Base-by-base conservation (phyloP, 306 rosid species). In the Ormosia emarginata region DNA sequence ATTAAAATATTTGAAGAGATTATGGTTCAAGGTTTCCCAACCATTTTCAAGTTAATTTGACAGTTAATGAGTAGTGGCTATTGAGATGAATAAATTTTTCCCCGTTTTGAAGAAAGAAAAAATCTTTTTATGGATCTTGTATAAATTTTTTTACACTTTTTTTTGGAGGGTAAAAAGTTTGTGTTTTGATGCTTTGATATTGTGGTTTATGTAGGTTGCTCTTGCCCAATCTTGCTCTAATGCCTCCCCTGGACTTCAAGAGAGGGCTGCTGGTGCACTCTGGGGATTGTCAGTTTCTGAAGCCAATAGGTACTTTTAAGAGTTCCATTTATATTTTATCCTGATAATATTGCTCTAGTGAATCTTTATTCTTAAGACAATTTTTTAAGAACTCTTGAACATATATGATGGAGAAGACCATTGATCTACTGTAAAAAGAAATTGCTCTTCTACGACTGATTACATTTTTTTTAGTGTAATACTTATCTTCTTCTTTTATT, bases 251-350 rank as follows among this genome's bases (percentile, higher is more conserved):
- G 99, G 98, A 79, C 98, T 96, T 86, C 99, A 96, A 83, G 99
- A 96, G 89, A 91, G 99, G 86, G 99, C 99, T 71, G 99, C 99
- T 50, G 99, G 99, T 87, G 99, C 99, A 81, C 97, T 96, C 55
- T 96, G 99, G 99, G 99, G 99, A 88, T 82, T 96, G 87, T 96
- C 99, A 30, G 98, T 96, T 81, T 96, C 99, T 18, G 99, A 96
- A 91, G 92, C 96, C 82, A 96, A 96, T 77, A 96, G 99, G 99
- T 96, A 87, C 75, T 74, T 75, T 44, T 8, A 64, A 58, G 79
- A 84, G 50, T 79, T 78, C 32, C 8, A 5, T 71, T 57, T 64
- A 65, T 78, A 71, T 63, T 70, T 70, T 52, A 58, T 77, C 65
- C 29, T 3, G 11, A 50, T 58, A 50, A 30, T 50, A 59, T 82